Base-by-base conservation (phyloP, 2,329 filamentous ascomycete genomes). In the Kalmusia sp. region DNA sequence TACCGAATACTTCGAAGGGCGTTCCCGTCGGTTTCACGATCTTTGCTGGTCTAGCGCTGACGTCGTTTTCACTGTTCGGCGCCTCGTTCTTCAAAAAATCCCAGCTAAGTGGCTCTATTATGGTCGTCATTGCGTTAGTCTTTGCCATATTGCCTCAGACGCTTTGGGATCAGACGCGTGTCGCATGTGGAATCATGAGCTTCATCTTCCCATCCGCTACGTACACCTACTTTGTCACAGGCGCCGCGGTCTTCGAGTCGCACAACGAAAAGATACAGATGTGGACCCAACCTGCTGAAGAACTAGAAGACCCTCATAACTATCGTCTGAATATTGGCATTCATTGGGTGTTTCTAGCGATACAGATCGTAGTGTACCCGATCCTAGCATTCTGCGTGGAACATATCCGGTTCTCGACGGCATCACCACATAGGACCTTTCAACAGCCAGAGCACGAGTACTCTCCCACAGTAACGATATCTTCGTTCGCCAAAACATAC, bases 391-490 rank as follows among this genome's bases (percentile, higher is more conserved):
- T 66, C 14, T 53, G 40, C 4, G 40, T 60, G 7, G 65, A 68
- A 47, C 54, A 63, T 14, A 4, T 55, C 1, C 48, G 63, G 7
- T 65, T 66, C 48, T 63, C 57, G 2, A 66, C 61, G 3, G 58
- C 60, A 15, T 67, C 65, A 19, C 28, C 53, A n/a, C 45, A 62
- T 15, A 55, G 64, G 19, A 84, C 67, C 39, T 68, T 79, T 30
- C 49, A 37, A 17, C 28, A 25, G 17, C 56, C 59, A 8, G 30
- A 7, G 2, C 48, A 37, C 19, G 7, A 43, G 24, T 44, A 41
- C 3, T 55, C 52, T 31, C 56, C 65, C 27, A 87, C 91, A 7
- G 64, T 67, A 21, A 58, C 45, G 4, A 40, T 68, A 2, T 53
- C 54, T 1, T 52, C 41, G 2, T 63, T 68, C 30, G 54, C 53